Base-by-base conservation (phyloP, 2,329 filamentous ascomycete species). In the Botryotinia calthae region DNA sequence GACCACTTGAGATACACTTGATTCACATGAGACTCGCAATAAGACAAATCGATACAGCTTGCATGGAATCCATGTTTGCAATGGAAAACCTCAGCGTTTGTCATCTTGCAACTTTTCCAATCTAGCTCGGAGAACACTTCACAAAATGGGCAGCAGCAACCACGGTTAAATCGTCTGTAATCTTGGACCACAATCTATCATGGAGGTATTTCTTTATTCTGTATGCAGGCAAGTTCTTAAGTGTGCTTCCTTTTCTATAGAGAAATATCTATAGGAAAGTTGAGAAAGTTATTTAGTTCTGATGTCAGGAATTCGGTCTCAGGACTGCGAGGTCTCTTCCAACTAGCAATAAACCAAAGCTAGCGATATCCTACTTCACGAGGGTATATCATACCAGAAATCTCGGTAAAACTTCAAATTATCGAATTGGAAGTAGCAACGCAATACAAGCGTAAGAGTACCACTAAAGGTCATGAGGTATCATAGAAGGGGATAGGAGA, bases 111-210 rank as follows among this genome's bases (percentile, higher is more conserved):
- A 28, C 0, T 4, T 54, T 42, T 18, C 5, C 14, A 0, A 7
- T 40, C 2, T 10, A 40, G 20, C 4, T 20, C 4, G 6, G 14
- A n/a, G 2, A 28, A 22, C 0, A 22, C 1, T 28, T 8, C 8
- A 37, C 31, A 16, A 1, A 20, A 8, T 20, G 31, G 1, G 6
- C 10, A 54, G 18, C 8, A 20, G 28, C 0, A 12, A 14, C 31
- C 46, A 42, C 3, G 25, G 4, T 37, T 4, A 25, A 22, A 22
- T 7, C 8, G 18, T 42, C 1, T 16, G 4, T 3, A 31, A 14
- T 22, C 7, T 7, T 18, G n/a, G 25, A 42, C 25, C 28, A 8
- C 4, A 37, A 8, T 16, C 28, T 0, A 28, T 40, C 0, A 9
- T 2, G 12, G 4, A 40, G 0, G 4, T 8, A 10, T 20, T 22